Evolutionary conservation across 495 filamentous ascomycete genomes (phyloP), one percentile per base, ranked within the genome.

Genomic region (Entonaema liquescens): DNA sequence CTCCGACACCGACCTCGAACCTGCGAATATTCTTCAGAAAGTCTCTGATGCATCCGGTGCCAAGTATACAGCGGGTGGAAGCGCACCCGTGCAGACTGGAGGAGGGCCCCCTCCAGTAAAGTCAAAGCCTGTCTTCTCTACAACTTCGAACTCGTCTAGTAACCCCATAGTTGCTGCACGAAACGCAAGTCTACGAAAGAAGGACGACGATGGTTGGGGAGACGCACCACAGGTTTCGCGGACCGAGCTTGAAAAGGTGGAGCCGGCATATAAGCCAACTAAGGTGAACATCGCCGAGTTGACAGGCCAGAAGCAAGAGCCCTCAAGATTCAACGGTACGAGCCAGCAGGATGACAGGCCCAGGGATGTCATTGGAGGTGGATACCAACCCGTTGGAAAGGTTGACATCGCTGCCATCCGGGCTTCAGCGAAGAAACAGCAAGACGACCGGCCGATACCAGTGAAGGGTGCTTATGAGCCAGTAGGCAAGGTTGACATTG

Each of bases 311-410:
- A 91, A 88, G 75, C 87, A 84, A 71, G 86, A 90, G 71, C 84
- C 87, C 29, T 86, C 89, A 25, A 81, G 84, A 38, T 86, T 85
- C 71, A 84, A 80, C 38, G 79, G 75, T 59, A 64, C 80, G 56
- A 60, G 76, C 52, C 62, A 70, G 44, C 65, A 74, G 40, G 76
- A 83, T 17, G 75, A 87, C n/a, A 75, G 75, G 17, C 62, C 81
- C 17, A 75, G 76, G 36, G 89, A 94, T 78, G 84, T 97, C 15
- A 90, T 98, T 25, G 91, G 85, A 70, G 95, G 96, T 9, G 92
- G 84, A n/a, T 99, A 99, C 77, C 94, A 97, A 77, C 95, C 95
- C 7, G 85, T 99, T 66, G 96, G 96, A 9, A 98, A 97, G 79
- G 92, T 98, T 11, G 94, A 98, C 74, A 98, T 99, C 80, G 91